Percentiles rank a stretch among this genome's conserved stretches.
Evolutionary conservation across 2,329 filamentous ascomycete genomes (phyloP).

Genomic region (Aspergillus intermedius): DNA sequence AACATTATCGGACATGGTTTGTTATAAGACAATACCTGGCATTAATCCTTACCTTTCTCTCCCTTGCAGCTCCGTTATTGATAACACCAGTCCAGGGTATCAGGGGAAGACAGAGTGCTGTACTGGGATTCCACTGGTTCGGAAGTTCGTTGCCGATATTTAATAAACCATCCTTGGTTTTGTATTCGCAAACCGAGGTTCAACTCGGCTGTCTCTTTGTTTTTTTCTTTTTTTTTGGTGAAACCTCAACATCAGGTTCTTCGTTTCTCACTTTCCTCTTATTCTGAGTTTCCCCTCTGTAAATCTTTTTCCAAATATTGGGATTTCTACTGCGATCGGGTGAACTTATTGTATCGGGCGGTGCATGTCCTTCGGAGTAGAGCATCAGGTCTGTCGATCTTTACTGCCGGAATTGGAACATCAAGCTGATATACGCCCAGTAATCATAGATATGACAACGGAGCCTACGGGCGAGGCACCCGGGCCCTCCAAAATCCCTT

Average conservation of each 20-base stretch:
- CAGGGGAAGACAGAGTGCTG: no score
- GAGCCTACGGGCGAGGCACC: conserved; percentile 6
- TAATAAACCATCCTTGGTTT: not conserved
- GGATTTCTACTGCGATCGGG: no score
- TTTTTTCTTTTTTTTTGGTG: not conserved
- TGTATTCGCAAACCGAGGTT: not conserved
- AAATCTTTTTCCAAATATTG: not conserved
- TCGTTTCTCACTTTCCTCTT: not conserved
- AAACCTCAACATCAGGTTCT: not conserved
- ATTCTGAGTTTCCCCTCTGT: not conserved
- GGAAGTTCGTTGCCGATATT: no score
- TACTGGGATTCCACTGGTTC: no score
- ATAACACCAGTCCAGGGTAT: no score
- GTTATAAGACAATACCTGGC: no score
- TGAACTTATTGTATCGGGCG: no score
- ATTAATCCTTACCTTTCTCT: no score
- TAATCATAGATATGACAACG: not conserved
- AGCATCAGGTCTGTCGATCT: not conserved
- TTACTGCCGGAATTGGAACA: not conserved
- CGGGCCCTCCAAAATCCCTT: conserved; percentile 20
- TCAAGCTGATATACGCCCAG: not conserved
- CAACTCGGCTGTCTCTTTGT: not conserved
- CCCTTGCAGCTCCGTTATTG: no score
- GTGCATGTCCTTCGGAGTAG: not conserved
- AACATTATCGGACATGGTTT: no score